Conservation (phyloP, 2,329 filamentous ascomycete species). For the Xylariaceae sp. region DNA sequence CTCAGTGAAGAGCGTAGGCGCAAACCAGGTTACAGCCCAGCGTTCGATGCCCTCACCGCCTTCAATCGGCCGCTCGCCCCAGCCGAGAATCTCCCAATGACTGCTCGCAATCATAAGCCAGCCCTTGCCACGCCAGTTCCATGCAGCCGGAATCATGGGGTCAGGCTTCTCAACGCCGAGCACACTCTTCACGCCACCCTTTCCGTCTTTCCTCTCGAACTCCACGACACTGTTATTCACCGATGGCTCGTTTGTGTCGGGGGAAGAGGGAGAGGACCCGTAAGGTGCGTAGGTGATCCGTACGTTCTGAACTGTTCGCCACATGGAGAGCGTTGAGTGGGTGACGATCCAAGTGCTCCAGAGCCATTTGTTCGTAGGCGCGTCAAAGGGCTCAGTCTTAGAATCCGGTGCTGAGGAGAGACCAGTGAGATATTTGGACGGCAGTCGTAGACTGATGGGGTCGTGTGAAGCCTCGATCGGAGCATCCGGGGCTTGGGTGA, state of each 20-base stretch:
- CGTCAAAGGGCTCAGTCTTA: slow-evolving; percentile 30
- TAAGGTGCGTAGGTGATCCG: slow-evolving; percentile 63
- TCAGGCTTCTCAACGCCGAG: slow-evolving; percentile 57
- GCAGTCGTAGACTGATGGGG: slow-evolving; percentile 38
- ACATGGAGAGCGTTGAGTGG: slow-evolving; percentile 73
- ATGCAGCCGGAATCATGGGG: slow-evolving; percentile 38
- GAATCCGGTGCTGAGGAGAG: slow-evolving; percentile 25
- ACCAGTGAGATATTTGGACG: slow-evolving; percentile 43
- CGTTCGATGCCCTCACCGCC: slow-evolving; percentile 39
- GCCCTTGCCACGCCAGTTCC: slow-evolving; percentile 76
- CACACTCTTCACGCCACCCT: slow-evolving; percentile 53
- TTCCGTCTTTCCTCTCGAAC: slow-evolving; percentile 40
- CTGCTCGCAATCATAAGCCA: slow-evolving; percentile 65
- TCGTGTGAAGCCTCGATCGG: slow-evolving; percentile 10
- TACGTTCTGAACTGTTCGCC: slow-evolving; percentile 74
- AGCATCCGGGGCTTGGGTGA: not conserved
- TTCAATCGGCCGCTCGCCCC: slow-evolving; percentile 49
- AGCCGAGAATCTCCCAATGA: slow-evolving; percentile 79
- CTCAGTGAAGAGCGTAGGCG: slow-evolving; percentile 75
- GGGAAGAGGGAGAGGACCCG: not conserved
- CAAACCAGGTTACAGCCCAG: slow-evolving; percentile 83
- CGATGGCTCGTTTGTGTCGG: slow-evolving; percentile 34
- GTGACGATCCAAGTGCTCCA: slow-evolving; percentile 66
- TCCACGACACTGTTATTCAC: slow-evolving; percentile 67
- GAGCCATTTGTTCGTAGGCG: slow-evolving; percentile 55